Base-by-base conservation (phyloP, 2,329 filamentous ascomycete species). In the Cladosporium halotolerans region DNA sequence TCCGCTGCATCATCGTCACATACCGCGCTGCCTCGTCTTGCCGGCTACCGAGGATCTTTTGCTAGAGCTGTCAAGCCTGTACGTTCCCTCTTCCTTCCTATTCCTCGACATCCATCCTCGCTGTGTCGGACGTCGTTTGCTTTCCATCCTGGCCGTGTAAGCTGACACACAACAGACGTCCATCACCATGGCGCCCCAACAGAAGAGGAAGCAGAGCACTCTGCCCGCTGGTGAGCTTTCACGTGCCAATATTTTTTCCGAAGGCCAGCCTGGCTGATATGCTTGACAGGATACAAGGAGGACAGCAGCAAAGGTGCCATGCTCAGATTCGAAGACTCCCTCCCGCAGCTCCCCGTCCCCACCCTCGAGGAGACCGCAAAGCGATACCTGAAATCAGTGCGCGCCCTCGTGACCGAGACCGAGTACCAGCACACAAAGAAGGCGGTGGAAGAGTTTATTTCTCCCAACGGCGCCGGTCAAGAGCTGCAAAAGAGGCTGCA, bases 401-500 rank as follows among this genome's bases (percentile, higher is more conserved):
- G 87, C 67, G 86, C 89, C 18, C 76, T 95, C 34, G 79, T 92
- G 56, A 84, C 81, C 40, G 71, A 79, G 36, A 70, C 74, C 62
- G 88, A 93, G 71, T 84, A 83, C 63, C 82, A 85, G 63, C 73
- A 76, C 55, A 91, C 86, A 68, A 86, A 88, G 69, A 86, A 87
- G 67, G 91, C 89, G 32, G 90, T 99, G 34, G 79, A 88, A 57
- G 89, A 91, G 6, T 97, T 99, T 72, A 76, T 96, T 62, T 84
- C 85, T 62, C 89, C 92, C n/a, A 89, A 89, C 54, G 89, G 90
- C 38, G 78, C 85, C 48, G 93, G 92, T 57, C 80, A 85, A 69
- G 82, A 83, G 65, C 83, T 99, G 41, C 93, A 99, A 76, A 86
- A 96, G 68, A 88, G 92, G 71, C 79, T 99, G 60, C 65, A 92